Evolutionary conservation across 352 stramenopile genomes (phyloP), one percentile per base, ranked within the genome.

Genomic region (Phytophthora niederhauseri): DNA sequence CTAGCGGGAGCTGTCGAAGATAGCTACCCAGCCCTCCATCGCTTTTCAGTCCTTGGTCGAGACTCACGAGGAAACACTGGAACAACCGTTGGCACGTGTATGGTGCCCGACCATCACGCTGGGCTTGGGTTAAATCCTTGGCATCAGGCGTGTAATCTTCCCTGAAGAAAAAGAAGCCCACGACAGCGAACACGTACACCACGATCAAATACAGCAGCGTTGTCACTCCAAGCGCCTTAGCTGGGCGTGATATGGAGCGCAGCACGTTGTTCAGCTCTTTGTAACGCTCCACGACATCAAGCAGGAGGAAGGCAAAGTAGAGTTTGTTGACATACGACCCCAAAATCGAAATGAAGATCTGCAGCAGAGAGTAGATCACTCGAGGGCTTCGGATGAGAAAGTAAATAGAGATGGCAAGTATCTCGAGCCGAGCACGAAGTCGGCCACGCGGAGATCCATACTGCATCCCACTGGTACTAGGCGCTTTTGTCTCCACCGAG

Each of bases 211-310:
- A 92, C 2, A 92, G 61, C 51, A 94, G 53, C 22, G 87, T 72
- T 1, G 84, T 90, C n/a, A 89, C 59, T 7, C 75, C 72, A 5
- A 92, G 68, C 15, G 87, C 79, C 57, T 89, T 92, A 0, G 80
- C 78, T 12, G 85, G 84, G 15, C 73, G 70, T 17, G 86, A 77
- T 31, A 92, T 89, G 6, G 85, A 89, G 19, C 82, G 77, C 14
- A 92, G 46, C 1, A 94, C 85, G 55, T 92, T 89, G 61, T 87
- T 89, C 3, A 92, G 75, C 30, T 89, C 80, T 51, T 90, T 85
- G 60, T 88, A 94, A n/a, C 82, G 81, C 46, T 92, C 89, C n/a
- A 94, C 75, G 36, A 92, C 68, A 58, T 94, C 85, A 8, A 94
- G 72, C 19, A 94, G 50, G 46, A 92, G 82, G 46, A 92, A 92